Base-by-base conservation (phyloP, 2,329 filamentous ascomycete genomes). In the Ophiostoma fasciatum region DNA sequence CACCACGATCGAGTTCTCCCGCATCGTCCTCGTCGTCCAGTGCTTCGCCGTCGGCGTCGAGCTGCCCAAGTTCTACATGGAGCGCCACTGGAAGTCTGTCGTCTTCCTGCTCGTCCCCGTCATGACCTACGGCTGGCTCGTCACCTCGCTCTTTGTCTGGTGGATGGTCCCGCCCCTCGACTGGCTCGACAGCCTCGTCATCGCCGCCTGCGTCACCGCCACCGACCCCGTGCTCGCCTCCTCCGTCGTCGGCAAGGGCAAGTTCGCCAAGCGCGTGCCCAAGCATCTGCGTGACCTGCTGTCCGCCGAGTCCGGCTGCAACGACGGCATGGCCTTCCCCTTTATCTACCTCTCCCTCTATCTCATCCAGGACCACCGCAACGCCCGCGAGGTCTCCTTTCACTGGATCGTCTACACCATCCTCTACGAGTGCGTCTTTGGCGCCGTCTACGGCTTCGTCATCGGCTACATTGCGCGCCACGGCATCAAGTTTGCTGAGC, bases 281-380 rank as follows among this genome's bases (percentile, higher is more conserved):
- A 96, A 94, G 64, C 90, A 98, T 75, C 63, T 98, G 61, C 74
- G 90, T 66, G 90, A 98, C 60, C 55, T 98, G 35, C 66, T 98
- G 11, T 98, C 90, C 5, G 87, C 87, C 38, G 90, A 98, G 60
- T 98, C 90, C 7, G 90, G 90, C 21, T 98, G 90, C 62, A 98
- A 98, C 67, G 90, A 98, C 56, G 90, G 90, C 59, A 98, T 98
- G 90, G 90, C 90, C 2, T 98, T 98, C 52, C 90, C 90, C 1
- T 98, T 98, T 56, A 74, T 98, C 49, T 98, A 98, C 54, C 68
- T 98, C 21, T 78, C 82, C 1, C 64, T 94, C 21, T 96, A 94
- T 57, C 71, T 96, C 31, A 82, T 96, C 46, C 74, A 80, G 46
- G 94, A 88, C 54, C 66, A 78, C 43, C 74, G 74, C 20, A 57